phyloP scores from a whole-genome alignment of 2,329 filamentous ascomycete species.

The Aspergillus hiratsukae region DNA sequence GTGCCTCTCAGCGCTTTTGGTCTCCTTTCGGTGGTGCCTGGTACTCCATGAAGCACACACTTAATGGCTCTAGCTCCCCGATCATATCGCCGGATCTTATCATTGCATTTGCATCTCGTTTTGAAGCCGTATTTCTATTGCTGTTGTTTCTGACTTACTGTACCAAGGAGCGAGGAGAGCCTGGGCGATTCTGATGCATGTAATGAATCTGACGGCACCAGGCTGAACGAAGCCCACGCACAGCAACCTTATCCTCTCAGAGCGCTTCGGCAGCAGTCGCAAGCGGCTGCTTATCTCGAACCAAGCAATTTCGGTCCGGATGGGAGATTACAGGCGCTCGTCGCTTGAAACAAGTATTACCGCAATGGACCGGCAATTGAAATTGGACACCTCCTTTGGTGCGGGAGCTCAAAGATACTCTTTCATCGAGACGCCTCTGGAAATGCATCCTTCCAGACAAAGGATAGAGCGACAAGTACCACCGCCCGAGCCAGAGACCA shows the following conservation, averaged over 20 bases:
- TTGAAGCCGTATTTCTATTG: neutral
- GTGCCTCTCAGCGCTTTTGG: neutral
- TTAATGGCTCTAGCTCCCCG: slow-evolving; percentile 7
- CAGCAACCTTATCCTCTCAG: neutral
- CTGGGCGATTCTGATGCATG: slow-evolving; percentile 3
- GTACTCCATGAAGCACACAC: slow-evolving; percentile 5
- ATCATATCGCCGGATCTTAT: neutral
- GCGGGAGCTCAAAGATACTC: slow-evolving; percentile 21
- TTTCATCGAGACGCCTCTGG: slow-evolving; percentile 23
- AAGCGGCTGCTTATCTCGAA: neutral
- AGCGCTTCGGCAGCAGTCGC: neutral
- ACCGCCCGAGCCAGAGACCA: slow-evolving; percentile 1
- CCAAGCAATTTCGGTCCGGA: neutral
- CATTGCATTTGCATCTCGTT: neutral
- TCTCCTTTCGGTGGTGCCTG: slow-evolving; percentile 5
- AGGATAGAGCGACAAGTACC: slow-evolving; percentile 1
- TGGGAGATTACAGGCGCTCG: neutral
- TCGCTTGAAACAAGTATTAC: neutral
- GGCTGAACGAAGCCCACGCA: neutral
- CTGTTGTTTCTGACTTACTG: slow-evolving; percentile 1
- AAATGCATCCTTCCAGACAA: slow-evolving; percentile 18
- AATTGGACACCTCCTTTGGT: slow-evolving; percentile 20
- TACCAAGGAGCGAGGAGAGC: neutral
- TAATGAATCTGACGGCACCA: neutral
- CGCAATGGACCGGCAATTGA: slow-evolving; percentile 15